Evolutionary conservation across 2,329 filamentous ascomycete species (phyloP), one percentile per base, ranked within the genome.

Genomic region (Diaporthe destruens): DNA sequence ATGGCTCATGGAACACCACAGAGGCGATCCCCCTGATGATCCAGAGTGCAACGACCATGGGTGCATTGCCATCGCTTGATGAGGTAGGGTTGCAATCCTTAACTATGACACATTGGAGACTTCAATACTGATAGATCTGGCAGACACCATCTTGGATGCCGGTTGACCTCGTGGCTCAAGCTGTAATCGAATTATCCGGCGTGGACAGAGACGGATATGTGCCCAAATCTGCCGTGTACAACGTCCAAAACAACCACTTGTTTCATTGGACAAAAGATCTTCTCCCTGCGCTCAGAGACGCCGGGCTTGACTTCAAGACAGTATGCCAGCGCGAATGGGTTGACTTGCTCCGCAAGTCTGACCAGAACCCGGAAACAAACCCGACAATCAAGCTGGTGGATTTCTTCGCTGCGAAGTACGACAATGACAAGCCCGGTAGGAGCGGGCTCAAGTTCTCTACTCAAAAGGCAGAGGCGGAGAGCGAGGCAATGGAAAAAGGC

Each of bases 251-350:
- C 72, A 83, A 84, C 0, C 78, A 75, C 8, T 78, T 81, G 0
- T 85, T 88, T 75, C 81, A 85, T 39, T 90, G 87, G 87, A 87
- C 85, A 0, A 72, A 81, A 0, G 85, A 89, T 66, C 78, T 91
- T 2, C 82, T 91, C 0, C 88, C 88, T 2, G 82, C 84, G 4
- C 79, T 91, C 9, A 79, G 77, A n/a, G 76, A 78, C 0, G 82
- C 84, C 0, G 86, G 86, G 0, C 76, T 89, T 7, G 72, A 80
- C 20, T 87, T 87, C 61, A 79, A 83, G 23, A 77, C 81, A 8
- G 83, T 89, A 1, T 74, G 82, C 3, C 80, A 83, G 51, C 78
- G 79, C 11, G 82, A 86, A 69, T 88, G 86, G 86, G 77, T 88
- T 23, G 74, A 79, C 6, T 78, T 81, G 2, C 75, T 90, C 16